Conservation (phyloP, 1,284 basidiomycete species). For the Sanghuangporus baumii region DNA sequence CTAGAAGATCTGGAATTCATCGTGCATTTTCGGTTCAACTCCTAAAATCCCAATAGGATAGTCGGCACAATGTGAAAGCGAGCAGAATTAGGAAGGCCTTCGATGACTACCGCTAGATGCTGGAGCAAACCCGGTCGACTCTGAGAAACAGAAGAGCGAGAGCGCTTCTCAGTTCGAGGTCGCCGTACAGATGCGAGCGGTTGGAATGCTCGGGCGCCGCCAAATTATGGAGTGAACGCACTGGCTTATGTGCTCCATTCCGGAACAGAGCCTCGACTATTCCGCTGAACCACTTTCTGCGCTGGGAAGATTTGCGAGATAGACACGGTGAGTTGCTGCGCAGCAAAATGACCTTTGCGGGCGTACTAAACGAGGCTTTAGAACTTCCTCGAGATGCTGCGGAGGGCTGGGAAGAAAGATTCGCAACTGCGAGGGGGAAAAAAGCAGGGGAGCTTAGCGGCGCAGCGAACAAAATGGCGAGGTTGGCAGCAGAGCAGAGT, state of each 20-base stretch:
- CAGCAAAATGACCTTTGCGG: not conserved
- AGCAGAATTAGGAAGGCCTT: no score
- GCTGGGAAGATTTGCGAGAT: not conserved
- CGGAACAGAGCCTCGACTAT: not conserved
- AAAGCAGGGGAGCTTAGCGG: not conserved
- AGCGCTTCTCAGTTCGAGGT: no score
- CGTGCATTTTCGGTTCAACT: no score
- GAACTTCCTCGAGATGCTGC: not conserved
- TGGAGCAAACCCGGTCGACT: no score
- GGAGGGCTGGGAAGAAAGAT: not conserved
- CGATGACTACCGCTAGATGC: no score
- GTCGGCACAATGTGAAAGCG: no score
- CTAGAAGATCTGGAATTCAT: no score
- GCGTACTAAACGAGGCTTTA: not conserved
- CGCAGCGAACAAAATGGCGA: not conserved
- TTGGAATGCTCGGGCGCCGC: not conserved
- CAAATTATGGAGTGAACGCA: not conserved
- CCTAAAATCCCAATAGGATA: no score
- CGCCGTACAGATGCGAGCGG: no score
- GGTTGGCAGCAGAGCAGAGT: constrained; percentile 2
- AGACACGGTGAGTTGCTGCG: not conserved
- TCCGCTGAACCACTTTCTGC: not conserved
- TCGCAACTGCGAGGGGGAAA: not conserved
- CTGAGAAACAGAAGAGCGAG: no score
- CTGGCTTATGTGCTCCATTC: not conserved